Base-by-base conservation (phyloP, 1,284 basidiomycete genomes). In the Ganoderma boninense region DNA sequence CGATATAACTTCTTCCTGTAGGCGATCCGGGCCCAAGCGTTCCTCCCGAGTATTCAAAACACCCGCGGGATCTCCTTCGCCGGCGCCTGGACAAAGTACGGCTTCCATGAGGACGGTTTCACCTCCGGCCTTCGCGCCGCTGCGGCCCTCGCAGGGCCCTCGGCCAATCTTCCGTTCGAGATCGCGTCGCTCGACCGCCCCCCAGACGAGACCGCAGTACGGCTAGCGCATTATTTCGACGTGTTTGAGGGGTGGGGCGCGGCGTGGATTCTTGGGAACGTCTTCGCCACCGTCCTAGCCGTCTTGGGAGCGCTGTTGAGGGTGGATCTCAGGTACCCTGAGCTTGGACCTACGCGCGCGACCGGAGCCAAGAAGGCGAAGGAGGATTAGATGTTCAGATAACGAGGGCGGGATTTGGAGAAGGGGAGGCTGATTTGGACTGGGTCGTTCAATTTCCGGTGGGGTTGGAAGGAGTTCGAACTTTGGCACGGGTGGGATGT, bases 31-130 rank as follows among this genome's bases (percentile, higher is more conserved):
- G 88, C 90, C 0, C 93, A 93, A 75, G 75, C 77, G 4, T 79
- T 84, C 46, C 86, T 95, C 76, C 73, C 75, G 38, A 77, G 76
- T 29, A 93, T 95, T 64, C 94, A 95, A 80, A 89, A 89, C 75
- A 85, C 78, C 26, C 86, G 90, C 11, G 87, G 88, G 1, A 87
- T 95, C 68, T 87, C 89, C 20, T 96, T 89, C 77, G 92, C 90
- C 1, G 93, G 93, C n/a, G 95, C 94, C 7, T 96, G 92, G 86
- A 86, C 91, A 60, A 88, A 89, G 67, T 95, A 94, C 75, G 94
- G 89, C 38, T 92, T 94, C 82, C 93, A 95, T 81, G 93, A 95
- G 81, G 94, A 95, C 76, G 94, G 92, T 4, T 95, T 95, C 80
- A 87, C 92, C 0, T 89, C 88, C 1, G 89, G 90, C 2, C 78